Evolutionary conservation across 805 yeast genomes (phyloP).

Genomic region (Peterozyma xylosa): DNA sequence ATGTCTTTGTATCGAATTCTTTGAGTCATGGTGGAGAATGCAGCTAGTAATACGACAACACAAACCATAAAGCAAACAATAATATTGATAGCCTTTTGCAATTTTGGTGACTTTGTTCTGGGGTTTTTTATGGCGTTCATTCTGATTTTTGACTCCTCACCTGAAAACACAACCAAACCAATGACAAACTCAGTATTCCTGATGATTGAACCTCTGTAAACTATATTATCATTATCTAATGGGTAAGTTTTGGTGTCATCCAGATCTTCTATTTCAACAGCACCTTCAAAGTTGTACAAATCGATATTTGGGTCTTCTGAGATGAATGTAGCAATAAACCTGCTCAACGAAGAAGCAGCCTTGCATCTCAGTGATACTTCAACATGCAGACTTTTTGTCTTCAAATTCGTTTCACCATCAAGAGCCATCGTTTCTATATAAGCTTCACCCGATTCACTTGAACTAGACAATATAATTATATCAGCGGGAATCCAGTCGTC

Average conservation of each 20-base stretch:
- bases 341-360: conserved; percentile 41
- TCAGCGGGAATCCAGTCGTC: conserved; percentile 97
- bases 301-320: conserved; percentile 91
- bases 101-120: conserved; percentile 86
- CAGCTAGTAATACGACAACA: conserved; percentile 66
- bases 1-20: conserved; percentile 37
- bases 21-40: conserved; percentile 79
- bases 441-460: conserved; percentile 55
- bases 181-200: conserved; percentile 72
- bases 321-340: conserved; percentile 45
- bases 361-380: conserved; percentile 48
- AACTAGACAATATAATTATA: conserved; percentile 61
- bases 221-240: conserved; percentile 71
- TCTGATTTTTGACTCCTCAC: conserved; percentile 92
- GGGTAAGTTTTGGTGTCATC: conserved; percentile 38
- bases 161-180: conserved; percentile 86
- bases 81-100: conserved; percentile 74
- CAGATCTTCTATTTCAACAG: conserved; percentile 29
- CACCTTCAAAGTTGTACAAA: conserved; percentile 87
- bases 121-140: conserved; percentile 92
- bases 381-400: conserved; percentile 61
- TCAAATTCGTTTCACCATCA: conserved; percentile 94
- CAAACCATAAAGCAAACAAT: conserved; percentile 85
- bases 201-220: conserved; percentile 83
- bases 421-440: conserved; percentile 94